Conservation (phyloP, 371 early-diverging fungal genomes). For the Mortierella sp. region DNA sequence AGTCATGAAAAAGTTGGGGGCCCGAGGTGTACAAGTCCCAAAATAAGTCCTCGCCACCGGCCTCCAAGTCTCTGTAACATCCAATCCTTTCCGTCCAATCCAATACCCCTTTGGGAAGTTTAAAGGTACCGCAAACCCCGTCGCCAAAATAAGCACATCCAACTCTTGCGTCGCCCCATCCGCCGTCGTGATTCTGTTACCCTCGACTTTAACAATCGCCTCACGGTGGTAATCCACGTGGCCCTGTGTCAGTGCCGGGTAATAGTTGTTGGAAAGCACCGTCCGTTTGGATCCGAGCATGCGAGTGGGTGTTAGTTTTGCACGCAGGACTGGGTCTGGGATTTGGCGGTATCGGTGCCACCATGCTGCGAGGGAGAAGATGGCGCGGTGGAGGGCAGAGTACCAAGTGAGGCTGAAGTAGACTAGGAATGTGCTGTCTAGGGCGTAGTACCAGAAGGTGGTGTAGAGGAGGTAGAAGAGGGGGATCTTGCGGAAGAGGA, state of each 20-base stretch:
- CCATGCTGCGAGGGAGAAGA: conserved; percentile 31
- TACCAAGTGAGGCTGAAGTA: conserved; percentile 49
- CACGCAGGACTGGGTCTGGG: conserved; percentile 18
- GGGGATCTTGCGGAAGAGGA: conserved; percentile 31
- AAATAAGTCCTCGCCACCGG: conserved; percentile 35
- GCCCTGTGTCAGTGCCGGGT: conserved; percentile 24
- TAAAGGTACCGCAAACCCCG: conserved; percentile 35
- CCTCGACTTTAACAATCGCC: conserved; percentile 23
- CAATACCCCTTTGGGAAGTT: conserved; percentile 35
- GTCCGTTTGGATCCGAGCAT: conserved; percentile 34
- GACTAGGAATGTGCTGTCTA: conserved; percentile 33
- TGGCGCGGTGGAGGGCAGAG: conserved; percentile 33
- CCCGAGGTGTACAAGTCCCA: conserved; percentile 39
- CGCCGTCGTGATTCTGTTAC: conserved; percentile 26
- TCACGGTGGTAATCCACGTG: conserved; percentile 33
- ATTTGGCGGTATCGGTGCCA: conserved; percentile 32
- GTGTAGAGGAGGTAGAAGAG: conserved; percentile 33
- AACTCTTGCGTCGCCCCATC: conserved; percentile 35
- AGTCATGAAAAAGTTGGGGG: conserved; percentile 50
- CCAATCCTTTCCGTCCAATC: conserved; percentile 28
- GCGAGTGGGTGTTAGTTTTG: conserved; percentile 35
- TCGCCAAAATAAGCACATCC: conserved; percentile 47
- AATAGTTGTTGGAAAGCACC: conserved; percentile 40
- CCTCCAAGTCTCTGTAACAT: conserved; percentile 37
- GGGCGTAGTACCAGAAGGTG: conserved; percentile 22